phyloP scores from a whole-genome alignment of 805 yeast genomes.

The Metschnikowia similis region DNA sequence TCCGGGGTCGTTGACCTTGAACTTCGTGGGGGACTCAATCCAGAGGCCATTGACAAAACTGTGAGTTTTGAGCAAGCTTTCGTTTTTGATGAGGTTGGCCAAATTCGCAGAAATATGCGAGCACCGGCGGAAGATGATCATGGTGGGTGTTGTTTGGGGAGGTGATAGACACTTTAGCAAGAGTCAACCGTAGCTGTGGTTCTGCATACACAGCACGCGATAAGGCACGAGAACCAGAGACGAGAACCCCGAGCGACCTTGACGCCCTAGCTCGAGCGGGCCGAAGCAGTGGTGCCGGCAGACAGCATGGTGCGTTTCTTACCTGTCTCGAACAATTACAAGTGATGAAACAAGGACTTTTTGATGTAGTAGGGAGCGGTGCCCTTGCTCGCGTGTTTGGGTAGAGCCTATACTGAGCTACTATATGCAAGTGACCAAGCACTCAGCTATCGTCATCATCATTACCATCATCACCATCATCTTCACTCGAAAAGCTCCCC shows the following conservation, averaged over 20 bases:
- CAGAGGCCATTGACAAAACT: slow-evolving; percentile 74
- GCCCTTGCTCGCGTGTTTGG: neutral
- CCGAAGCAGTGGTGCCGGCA: too few relatives aligned
- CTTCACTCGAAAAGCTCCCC: slow-evolving; percentile 49
- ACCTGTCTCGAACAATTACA: neutral
- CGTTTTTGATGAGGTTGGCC: slow-evolving; percentile 34
- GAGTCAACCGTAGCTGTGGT: neutral
- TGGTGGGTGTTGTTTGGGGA: neutral
- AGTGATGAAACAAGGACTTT: neutral
- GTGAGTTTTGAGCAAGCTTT: slow-evolving; percentile 51
- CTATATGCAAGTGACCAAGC: neutral
- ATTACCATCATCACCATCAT: slow-evolving; percentile 34
- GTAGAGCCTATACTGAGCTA: neutral
- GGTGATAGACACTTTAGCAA: neutral
- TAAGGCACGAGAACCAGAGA: neutral
- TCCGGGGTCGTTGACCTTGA: slow-evolving; percentile 77
- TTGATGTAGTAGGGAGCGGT: neutral
- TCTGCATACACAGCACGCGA: neutral
- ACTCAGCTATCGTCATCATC: slow-evolving; percentile 17
- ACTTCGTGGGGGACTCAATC: slow-evolving; percentile 46
- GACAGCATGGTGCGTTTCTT: too few relatives aligned
- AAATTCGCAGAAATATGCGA: slow-evolving; percentile 6
- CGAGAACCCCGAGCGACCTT: neutral
- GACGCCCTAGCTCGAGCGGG: too few relatives aligned
- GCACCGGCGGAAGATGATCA: neutral